phyloP scores from a whole-genome alignment of 192 early-diverging fungal species.

The Polychytrium aggregatum region DNA sequence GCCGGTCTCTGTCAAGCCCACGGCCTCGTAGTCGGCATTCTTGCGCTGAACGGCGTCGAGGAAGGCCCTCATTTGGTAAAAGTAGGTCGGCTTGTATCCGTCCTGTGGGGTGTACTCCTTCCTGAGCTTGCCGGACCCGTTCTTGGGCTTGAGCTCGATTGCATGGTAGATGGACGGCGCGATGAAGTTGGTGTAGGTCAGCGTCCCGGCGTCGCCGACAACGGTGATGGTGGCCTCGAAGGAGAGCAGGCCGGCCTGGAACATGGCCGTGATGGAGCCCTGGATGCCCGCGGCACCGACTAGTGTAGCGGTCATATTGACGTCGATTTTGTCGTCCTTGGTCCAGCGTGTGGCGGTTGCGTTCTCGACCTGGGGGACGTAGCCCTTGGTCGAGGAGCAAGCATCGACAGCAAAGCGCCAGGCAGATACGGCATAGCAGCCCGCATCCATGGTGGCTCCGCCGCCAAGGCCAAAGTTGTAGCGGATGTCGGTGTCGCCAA shows the following conservation, averaged over 20 bases:
- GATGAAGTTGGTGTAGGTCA: not conserved
- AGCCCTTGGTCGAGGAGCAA: not conserved
- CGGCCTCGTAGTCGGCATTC: not conserved
- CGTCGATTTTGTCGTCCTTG: constrained; percentile 2
- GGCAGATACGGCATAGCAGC: constrained; percentile 16
- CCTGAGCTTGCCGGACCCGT: not conserved
- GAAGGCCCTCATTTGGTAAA: constrained; percentile 5
- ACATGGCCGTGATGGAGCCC: not conserved
- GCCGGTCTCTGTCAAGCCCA: not conserved
- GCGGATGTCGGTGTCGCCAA: constrained; percentile 13
- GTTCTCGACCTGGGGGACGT: not conserved
- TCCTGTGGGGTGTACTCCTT: not conserved
- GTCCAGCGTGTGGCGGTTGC: too few species aligned
- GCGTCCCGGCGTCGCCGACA: not conserved
- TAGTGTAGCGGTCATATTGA: not conserved
- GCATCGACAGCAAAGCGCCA: constrained; percentile 4
- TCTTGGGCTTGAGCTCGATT: not conserved
- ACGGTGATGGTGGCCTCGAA: not conserved
- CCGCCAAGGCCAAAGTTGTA: constrained; percentile 14
- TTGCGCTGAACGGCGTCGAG: not conserved
- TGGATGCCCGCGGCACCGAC: not conserved
- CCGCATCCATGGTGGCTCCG: constrained; percentile 17
- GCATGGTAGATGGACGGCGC: constrained; percentile 2
- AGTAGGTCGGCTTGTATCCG: constrained; percentile 1
- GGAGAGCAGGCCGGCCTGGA: not conserved